Base-by-base conservation (phyloP, 164 flowering plant species). In the Annona squamosa region DNA sequence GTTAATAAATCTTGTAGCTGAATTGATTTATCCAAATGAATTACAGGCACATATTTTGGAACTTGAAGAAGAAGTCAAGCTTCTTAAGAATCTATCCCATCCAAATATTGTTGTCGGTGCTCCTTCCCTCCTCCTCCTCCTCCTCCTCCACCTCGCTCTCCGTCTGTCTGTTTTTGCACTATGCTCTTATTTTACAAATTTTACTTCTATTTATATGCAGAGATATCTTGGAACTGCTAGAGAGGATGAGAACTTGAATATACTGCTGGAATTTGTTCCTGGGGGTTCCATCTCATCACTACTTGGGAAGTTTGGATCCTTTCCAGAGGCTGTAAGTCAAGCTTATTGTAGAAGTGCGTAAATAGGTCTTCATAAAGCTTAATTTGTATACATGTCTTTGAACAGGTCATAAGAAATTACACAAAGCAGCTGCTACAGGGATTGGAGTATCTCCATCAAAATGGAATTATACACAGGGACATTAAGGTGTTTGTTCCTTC, bases 241-340 rank as follows among this genome's bases (percentile, higher is more conserved):
- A 79, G 99, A 96, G 85, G 95, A 90, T 42, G 95, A 87, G 46
- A 84, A 90, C 2, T 79, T 96, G 48, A 93, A 96, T 79, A 96
- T 96, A 74, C 77, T 96, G 70, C 78, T 96, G 77, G 99, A 96
- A 76, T 93, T 96, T 84, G 97, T 96, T 65, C 93, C 99, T n/a
- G 99, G 99, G 74, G 99, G 99, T 77, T 93, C 98, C 43, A 96
- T 96, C 59, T 86, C 97, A 3, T 96, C 99, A 37, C 95, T 96
- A 72, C 79, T 96, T 75, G 98, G 94, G 65, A 96, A 96, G 75
- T 92, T 96, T 78, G 99, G 98, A 45, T 82, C 99, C 48, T 96
- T 96, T 74, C 98, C 98, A 12, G 99, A 93, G 79, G 82, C 98
- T 66, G 99, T 93, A 85, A 86, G 98, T 85, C 46, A 18, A 47